Evolutionary conservation across 2,329 filamentous ascomycete species (phyloP).

Genomic region (Pyrenochaeta sp.): DNA sequence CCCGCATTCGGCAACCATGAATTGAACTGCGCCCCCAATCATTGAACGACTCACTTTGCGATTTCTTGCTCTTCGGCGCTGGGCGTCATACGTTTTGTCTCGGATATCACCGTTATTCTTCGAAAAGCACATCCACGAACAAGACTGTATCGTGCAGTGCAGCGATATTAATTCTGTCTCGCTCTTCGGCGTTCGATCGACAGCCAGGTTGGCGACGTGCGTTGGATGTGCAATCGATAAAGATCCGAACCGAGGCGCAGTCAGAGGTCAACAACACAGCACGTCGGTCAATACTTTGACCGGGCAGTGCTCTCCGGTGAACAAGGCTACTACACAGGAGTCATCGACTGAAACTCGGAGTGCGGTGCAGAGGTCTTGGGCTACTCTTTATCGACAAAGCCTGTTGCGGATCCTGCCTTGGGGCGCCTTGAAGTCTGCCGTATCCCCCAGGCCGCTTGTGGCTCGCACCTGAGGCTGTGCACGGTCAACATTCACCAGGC

Average conservation of each 20-base stretch:
- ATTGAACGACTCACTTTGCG: slow-evolving; percentile 14
- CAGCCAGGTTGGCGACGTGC: slow-evolving; percentile 2
- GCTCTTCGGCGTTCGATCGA: slow-evolving; percentile 4
- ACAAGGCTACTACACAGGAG: slow-evolving; percentile 21
- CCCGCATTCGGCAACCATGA: slow-evolving; percentile 20
- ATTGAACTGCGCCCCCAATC: slow-evolving; percentile 20
- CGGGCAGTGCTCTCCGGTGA: slow-evolving; percentile 44
- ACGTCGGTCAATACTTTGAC: slow-evolving; percentile 18
- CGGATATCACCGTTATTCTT: slow-evolving; percentile 9
- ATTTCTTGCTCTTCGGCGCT: slow-evolving; percentile 17
- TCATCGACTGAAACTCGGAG: slow-evolving; percentile 21
- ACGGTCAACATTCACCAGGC: slow-evolving; percentile 33
- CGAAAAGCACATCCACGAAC: slow-evolving; percentile 7
- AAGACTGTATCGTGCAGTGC: slow-evolving; percentile 9
- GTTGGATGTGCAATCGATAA: slow-evolving; percentile 13
- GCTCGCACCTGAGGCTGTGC: slow-evolving; percentile 39
- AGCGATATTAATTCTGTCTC: slow-evolving; percentile 12
- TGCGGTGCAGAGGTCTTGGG: slow-evolving; percentile 25
- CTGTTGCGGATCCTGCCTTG: slow-evolving; percentile 11
- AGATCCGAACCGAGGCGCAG: slow-evolving; percentile 29
- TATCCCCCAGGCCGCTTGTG: slow-evolving; percentile 16
- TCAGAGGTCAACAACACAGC: slow-evolving; percentile 16
- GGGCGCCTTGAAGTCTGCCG: slow-evolving; percentile 41
- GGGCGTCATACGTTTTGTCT: slow-evolving; percentile 29
- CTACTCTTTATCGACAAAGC: slow-evolving; percentile 37